Conservation (phyloP, 192 early-diverging fungal genomes). For the Gaertneriomyces semiglobifer region DNA sequence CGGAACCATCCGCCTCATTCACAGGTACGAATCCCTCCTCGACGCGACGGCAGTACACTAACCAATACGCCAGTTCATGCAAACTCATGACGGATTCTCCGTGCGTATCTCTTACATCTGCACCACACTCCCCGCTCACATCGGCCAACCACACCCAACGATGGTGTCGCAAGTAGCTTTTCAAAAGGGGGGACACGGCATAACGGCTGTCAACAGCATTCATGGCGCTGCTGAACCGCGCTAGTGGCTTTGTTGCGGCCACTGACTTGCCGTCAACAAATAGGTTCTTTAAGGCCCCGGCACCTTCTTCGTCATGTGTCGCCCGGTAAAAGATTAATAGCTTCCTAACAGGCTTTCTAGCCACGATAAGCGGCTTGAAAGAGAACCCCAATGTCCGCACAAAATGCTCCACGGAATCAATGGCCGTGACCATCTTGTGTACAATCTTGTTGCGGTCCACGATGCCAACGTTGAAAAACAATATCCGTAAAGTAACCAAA, state of each 20-base stretch:
- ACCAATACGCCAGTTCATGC: conserved; percentile 35
- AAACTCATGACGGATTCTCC: conserved; percentile 16
- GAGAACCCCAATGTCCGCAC: conserved; percentile 19
- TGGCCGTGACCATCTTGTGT: conserved; percentile 13
- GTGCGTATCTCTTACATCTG: conserved; percentile 11
- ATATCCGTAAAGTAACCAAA: conserved; percentile 31
- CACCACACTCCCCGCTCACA: conserved; percentile 1
- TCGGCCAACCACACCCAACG: conserved; percentile 54
- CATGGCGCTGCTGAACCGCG: conserved; percentile 1
- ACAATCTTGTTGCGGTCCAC: conserved; percentile 26
- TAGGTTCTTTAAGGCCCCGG: background rate
- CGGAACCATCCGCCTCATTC: conserved; percentile 31
- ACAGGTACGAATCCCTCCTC: conserved; percentile 45
- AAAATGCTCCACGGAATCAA: conserved; percentile 28
- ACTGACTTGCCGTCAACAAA: background rate
- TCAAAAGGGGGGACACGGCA: conserved; percentile 26
- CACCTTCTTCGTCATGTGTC: conserved; percentile 13
- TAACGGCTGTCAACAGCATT: conserved; percentile 9
- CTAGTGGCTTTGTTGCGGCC: background rate
- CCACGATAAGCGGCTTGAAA: conserved; percentile 42
- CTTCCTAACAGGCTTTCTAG: conserved; percentile 36
- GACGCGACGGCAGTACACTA: conserved; percentile 41
- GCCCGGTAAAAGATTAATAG: conserved; percentile 36
- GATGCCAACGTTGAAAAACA: conserved; percentile 40
- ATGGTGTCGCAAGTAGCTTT: conserved; percentile 38